Evolutionary conservation across 495 filamentous ascomycete species (phyloP).

Genomic region (Beverwykella pulmonaria): DNA sequence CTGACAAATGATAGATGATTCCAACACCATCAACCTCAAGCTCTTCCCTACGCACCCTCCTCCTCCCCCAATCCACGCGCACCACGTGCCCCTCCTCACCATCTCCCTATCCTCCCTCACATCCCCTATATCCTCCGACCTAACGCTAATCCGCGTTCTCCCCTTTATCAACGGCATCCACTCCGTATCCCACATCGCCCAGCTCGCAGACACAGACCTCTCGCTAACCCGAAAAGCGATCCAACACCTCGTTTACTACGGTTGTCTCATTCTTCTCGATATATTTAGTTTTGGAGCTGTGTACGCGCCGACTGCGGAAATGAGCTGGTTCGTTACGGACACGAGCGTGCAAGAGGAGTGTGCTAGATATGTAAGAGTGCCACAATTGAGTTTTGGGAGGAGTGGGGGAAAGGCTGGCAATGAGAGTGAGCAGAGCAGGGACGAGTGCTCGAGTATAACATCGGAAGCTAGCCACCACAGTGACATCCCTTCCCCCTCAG

Average conservation of each 20-base stretch:
- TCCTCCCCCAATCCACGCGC: constrained; percentile 75
- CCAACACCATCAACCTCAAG: constrained; percentile 95
- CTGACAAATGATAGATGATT: constrained; percentile 64
- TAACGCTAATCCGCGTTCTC: constrained; percentile 75
- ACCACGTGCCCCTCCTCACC: constrained; percentile 89
- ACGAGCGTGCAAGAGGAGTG: constrained; percentile 81
- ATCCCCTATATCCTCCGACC: constrained; percentile 73
- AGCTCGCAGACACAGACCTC: constrained; percentile 80
- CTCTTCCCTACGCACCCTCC: constrained; percentile 81
- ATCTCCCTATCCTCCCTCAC: constrained; percentile 63
- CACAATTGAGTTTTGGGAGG: background rate
- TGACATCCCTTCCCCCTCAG: background rate
- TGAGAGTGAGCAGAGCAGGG: constrained; percentile 6
- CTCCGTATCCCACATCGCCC: constrained; percentile 80
- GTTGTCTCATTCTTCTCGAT: constrained; percentile 82
- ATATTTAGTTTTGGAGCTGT: constrained; percentile 91
- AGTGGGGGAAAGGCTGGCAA: constrained; percentile 32
- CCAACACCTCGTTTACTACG: constrained; percentile 86
- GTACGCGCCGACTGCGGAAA: constrained; percentile 79
- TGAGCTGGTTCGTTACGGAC: constrained; percentile 71
- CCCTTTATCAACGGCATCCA: constrained; percentile 87
- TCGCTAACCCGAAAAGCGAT: constrained; percentile 81
- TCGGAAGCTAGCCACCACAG: constrained; percentile 6
- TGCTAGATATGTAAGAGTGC: constrained; percentile 69
- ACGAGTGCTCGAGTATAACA: constrained; percentile 7